Percentiles rank a stretch among this genome's conserved stretches.
These are phyloP conservation scores for Ceratocystis colombiana DNA, from an alignment of 2,329 filamentous ascomycete species.

Conservation along the genomic window DNA sequence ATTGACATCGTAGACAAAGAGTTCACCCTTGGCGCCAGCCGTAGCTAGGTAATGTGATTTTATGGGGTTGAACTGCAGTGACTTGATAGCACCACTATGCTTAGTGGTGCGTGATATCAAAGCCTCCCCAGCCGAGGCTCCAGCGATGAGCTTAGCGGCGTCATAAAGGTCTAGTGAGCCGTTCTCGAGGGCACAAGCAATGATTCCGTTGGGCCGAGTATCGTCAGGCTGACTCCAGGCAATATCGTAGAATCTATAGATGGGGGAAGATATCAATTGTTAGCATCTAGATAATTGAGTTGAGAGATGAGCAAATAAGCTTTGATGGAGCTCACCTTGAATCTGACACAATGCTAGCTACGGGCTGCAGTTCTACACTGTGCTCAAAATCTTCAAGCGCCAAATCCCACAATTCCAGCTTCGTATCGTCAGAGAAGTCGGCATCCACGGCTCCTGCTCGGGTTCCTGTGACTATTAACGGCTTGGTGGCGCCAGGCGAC, in stretches of 20 bases:
- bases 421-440: conserved; percentile 95
- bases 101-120: conserved; percentile 78
- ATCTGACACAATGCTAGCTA: conserved; percentile 75
- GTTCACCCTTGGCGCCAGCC: conserved; percentile 86
- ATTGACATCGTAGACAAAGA: conserved; percentile 91
- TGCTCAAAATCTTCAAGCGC: conserved; percentile 66
- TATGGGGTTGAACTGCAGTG: conserved; percentile 91
- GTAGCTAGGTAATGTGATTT: conserved; percentile 86
- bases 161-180: conserved; percentile 91
- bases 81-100: conserved; percentile 85
- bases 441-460: conserved; percentile 90
- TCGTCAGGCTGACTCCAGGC: conserved; percentile 80
- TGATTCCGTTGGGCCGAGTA: conserved; percentile 72
- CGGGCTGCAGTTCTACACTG: conserved; percentile 72
- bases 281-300: not conserved
- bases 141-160: conserved; percentile 55
- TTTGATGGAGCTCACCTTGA: conserved; percentile 54
- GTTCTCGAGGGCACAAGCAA: conserved; percentile 91
- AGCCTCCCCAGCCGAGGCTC: conserved; percentile 49
- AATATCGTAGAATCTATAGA: conserved; percentile 80
- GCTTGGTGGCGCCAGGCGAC: conserved; percentile 70
- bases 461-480: conserved; percentile 84
- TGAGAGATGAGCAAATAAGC: not conserved
- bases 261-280: not conserved
- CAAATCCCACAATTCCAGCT: conserved; percentile 92